Conservation (phyloP, 1,284 basidiomycete genomes). For the Phylloporus sp. region DNA sequence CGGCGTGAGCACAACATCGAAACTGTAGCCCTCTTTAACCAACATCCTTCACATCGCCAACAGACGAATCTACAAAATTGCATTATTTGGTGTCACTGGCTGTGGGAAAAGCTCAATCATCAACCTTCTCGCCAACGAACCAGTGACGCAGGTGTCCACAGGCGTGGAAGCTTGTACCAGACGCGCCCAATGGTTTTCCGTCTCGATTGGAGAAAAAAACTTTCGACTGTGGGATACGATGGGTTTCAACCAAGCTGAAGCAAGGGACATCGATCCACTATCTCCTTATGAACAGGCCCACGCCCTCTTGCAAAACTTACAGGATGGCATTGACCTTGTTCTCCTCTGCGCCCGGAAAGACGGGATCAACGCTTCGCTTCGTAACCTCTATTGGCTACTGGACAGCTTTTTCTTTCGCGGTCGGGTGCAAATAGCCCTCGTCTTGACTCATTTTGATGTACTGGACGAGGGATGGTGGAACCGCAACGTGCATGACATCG, state of each 20-base stretch:
- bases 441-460: conserved; percentile 47
- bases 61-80: conserved; percentile 38
- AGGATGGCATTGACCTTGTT: conserved; percentile 36
- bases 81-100: conserved; percentile 36
- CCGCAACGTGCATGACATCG: conserved; percentile 31
- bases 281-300: conserved; percentile 40
- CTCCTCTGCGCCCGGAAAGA: conserved; percentile 37
- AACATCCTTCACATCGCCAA: conserved; percentile 11
- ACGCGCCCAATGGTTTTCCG: conserved; percentile 36
- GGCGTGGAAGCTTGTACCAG: conserved; percentile 37
- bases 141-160: conserved; percentile 31
- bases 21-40: background rate
- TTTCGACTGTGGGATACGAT: conserved; percentile 44
- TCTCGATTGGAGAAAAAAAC: conserved; percentile 27
- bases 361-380: conserved; percentile 34
- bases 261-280: conserved; percentile 25
- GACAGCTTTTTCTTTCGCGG: conserved; percentile 36
- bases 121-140: conserved; percentile 34
- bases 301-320: conserved; percentile 31
- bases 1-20: conserved; percentile 25
- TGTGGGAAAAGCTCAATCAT: conserved; percentile 40
- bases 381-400: conserved; percentile 37
- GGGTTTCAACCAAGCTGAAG: conserved; percentile 35
- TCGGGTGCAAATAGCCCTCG: conserved; percentile 42
- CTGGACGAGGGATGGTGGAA: conserved; percentile 35